Percentiles rank a stretch among this genome's conserved stretches.
phyloP scores from a whole-genome alignment of 139 green algal genomes.

The Chlamydomonas incerta region DNA sequence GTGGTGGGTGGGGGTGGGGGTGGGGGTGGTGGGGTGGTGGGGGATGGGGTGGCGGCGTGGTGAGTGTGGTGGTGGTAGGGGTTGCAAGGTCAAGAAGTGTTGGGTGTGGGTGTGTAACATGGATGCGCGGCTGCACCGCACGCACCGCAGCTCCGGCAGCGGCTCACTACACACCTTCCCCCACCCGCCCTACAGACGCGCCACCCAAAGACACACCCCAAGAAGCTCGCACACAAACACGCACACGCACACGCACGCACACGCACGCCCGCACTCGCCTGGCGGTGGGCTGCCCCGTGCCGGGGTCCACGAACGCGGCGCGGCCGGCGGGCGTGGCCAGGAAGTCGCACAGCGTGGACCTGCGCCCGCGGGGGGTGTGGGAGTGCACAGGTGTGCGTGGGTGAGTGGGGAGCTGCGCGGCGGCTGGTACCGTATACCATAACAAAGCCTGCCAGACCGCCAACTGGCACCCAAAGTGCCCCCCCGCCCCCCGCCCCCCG shows the following conservation, averaged over 20 bases:
- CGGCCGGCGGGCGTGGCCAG: conserved; percentile 1
- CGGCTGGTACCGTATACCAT: too few species aligned
- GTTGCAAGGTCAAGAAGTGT: background rate
- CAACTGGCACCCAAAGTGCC: conserved; percentile 12
- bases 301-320: conserved; percentile 10
- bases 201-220: background rate
- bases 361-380: background rate
- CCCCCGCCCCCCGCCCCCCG: background rate
- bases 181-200: too few species aligned
- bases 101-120: too few species aligned
- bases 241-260: too few species aligned
- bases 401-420: too few species aligned
- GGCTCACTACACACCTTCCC: too few species aligned
- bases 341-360: conserved; percentile 41
- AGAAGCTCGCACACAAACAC: too few species aligned
- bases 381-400: too few species aligned
- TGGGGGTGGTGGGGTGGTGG: background rate
- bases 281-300: background rate
- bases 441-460: too few species aligned
- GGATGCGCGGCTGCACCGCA: too few species aligned
- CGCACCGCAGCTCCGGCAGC: too few species aligned
- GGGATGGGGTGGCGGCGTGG: background rate
- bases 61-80: background rate
- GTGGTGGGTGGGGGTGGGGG: background rate
- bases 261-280: background rate